A percentile compares a stretch with the other conserved stretches of the same genome.
These are phyloP conservation scores for Raphanus raphanistrum DNA, from an alignment of 345 rosid species.

Conservation along the genomic window DNA sequence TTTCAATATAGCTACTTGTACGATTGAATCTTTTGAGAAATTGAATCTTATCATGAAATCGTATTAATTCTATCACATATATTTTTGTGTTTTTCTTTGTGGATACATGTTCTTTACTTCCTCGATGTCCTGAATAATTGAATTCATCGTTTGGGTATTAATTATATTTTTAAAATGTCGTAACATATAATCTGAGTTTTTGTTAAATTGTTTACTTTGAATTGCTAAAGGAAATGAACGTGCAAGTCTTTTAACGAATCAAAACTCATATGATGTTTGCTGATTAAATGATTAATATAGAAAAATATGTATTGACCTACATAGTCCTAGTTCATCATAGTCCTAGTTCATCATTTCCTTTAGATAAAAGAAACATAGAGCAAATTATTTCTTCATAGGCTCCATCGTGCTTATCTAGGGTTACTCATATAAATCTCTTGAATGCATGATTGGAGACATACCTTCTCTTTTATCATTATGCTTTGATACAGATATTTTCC, in stretches of 20 bases:
- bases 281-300: not conserved
- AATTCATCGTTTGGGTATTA: not conserved
- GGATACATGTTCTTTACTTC: not conserved
- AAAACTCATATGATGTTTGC: slow-evolving; percentile 6
- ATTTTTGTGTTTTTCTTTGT: too few relatives aligned
- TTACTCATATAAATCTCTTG: slow-evolving; percentile 21
- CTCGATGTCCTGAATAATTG: not conserved
- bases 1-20: too few relatives aligned
- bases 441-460: slow-evolving; percentile 22
- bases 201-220: not conserved
- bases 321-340: slow-evolving; percentile 32
- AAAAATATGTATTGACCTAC: not conserved
- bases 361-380: slow-evolving; percentile 24
- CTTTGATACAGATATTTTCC: not conserved
- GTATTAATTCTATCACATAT: too few relatives aligned
- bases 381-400: slow-evolving; percentile 36
- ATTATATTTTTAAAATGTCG: not conserved
- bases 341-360: slow-evolving; percentile 29
- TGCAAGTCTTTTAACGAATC: slow-evolving; percentile 18
- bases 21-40: too few relatives aligned
- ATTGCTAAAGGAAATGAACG: slow-evolving; percentile 12
- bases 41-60: too few relatives aligned
- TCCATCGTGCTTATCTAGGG: slow-evolving; percentile 28
- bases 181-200: slow-evolving; percentile 12
- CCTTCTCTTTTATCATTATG: slow-evolving; percentile 24